phyloP scores from a whole-genome alignment of 176 grass and related monocot species.

The Cymbopogon citratus region DNA sequence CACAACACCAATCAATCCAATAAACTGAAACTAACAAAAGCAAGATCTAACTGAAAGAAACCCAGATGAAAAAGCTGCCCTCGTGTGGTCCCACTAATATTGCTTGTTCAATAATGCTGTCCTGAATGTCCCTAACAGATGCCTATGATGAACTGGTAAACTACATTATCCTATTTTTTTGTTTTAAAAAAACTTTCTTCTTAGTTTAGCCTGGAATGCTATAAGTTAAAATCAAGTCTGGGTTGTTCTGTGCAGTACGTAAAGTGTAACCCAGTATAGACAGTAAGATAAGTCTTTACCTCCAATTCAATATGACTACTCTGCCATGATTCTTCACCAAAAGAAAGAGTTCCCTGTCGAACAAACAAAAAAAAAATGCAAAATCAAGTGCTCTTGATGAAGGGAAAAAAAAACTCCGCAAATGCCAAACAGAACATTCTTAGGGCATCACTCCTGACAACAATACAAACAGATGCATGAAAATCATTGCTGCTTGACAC shows the following conservation, averaged over 20 bases:
- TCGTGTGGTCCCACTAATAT: conserved; percentile 16
- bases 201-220: not conserved
- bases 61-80: conserved; percentile 12
- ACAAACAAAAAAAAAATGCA: not conserved
- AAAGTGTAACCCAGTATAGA: not conserved
- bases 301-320: not conserved
- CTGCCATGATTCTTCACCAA: not conserved
- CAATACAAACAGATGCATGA: not conserved
- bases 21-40: conserved; percentile 24
- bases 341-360: not conserved
- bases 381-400: not conserved
- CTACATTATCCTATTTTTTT: not conserved
- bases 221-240: not conserved
- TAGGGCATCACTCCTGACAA: not conserved
- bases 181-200: not conserved
- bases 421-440: not conserved
- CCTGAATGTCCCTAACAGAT: conserved; percentile 22
- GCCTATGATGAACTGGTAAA: conserved; percentile 6
- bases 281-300: not conserved
- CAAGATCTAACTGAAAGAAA: conserved; percentile 28
- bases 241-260: not conserved
- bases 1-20: not conserved
- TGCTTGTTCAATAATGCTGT: conserved; percentile 16
- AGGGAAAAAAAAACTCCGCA: not conserved
- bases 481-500: not conserved